A percentile compares a stretch with the other conserved stretches of the same genome.
phyloP scores from a whole-genome alignment of 768 basidiomycete genomes.

The Holtermannia corniformis region DNA sequence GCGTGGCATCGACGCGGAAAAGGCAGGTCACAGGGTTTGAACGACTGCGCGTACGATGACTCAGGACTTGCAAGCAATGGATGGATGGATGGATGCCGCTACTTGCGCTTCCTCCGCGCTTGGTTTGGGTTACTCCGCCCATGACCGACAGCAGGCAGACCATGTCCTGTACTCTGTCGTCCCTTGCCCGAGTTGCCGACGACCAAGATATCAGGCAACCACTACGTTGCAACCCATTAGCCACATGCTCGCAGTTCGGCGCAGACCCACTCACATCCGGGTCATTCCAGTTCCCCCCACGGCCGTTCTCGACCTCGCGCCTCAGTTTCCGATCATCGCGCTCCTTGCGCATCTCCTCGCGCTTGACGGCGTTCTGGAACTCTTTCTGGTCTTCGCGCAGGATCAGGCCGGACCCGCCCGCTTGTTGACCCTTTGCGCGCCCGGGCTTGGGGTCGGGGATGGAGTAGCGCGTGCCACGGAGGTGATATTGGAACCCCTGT shows the following conservation, averaged over 20 bases:
- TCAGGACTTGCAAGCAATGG: neutral
- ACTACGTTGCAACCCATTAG: neutral
- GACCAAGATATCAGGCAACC: slow-evolving; percentile 34
- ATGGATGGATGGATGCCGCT: neutral
- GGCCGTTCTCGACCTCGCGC: slow-evolving; percentile 47
- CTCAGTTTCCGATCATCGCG: slow-evolving; percentile 70
- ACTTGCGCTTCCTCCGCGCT: slow-evolving; percentile 46
- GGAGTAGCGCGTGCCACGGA: slow-evolving; percentile 81
- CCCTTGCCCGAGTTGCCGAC: slow-evolving; percentile 54
- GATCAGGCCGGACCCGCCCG: slow-evolving; percentile 71
- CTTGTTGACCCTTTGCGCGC: slow-evolving; percentile 60
- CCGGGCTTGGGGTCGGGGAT: slow-evolving; percentile 87
- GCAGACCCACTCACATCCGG: slow-evolving; percentile 56
- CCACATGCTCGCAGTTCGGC: neutral
- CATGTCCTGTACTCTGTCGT: slow-evolving; percentile 51
- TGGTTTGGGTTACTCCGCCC: slow-evolving; percentile 88
- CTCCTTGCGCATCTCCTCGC: slow-evolving; percentile 59
- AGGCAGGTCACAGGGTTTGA: too few species aligned
- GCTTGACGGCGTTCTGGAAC: slow-evolving; percentile 72
- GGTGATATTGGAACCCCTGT: slow-evolving; percentile 86
- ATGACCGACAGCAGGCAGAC: slow-evolving; percentile 72
- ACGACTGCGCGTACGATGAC: neutral
- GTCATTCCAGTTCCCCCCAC: slow-evolving; percentile 72
- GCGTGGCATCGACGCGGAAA: too few species aligned
- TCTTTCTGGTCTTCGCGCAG: slow-evolving; percentile 86